phyloP scores from a whole-genome alignment of 192 early-diverging fungal genomes.

The Coemansia sp. region DNA sequence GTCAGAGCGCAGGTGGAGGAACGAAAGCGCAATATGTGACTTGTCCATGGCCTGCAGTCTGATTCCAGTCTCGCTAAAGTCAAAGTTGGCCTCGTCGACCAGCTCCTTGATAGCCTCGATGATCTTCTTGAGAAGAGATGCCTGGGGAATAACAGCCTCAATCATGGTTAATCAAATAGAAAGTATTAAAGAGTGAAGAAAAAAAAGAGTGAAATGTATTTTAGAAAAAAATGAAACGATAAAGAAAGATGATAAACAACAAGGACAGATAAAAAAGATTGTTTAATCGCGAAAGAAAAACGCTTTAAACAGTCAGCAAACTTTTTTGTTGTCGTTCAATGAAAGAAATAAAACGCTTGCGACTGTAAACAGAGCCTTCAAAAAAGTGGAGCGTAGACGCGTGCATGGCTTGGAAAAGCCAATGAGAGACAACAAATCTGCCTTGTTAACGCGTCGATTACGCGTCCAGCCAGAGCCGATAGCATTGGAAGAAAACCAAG shows the following conservation, averaged over 20 bases:
- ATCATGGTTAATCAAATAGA: conserved; percentile 71
- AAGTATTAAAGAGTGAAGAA: too few species aligned
- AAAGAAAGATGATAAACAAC: too few species aligned
- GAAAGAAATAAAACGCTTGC: too few species aligned
- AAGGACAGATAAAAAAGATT: not conserved
- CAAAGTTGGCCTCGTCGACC: conserved; percentile 96
- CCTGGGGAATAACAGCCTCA: conserved; percentile 88
- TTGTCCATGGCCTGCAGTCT: conserved; percentile 98
- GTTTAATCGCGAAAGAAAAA: not conserved
- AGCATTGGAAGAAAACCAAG: not conserved
- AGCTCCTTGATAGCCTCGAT: conserved; percentile 98
- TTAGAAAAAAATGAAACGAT: not conserved
- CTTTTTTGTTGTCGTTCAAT: too few species aligned
- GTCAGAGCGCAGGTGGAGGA: conserved; percentile 75
- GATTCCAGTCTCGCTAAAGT: conserved; percentile 93
- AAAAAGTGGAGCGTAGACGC: too few species aligned
- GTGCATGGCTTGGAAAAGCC: too few species aligned
- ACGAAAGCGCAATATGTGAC: conserved; percentile 93
- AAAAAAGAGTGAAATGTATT: too few species aligned
- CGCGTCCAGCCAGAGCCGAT: not conserved
- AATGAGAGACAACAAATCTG: too few species aligned
- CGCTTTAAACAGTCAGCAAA: too few species aligned
- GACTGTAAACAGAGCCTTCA: too few species aligned
- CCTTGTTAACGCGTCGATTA: not conserved
- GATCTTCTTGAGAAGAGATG: conserved; percentile 87